A percentile compares a stretch with the other conserved stretches of the same genome.
phyloP scores from a whole-genome alignment of 768 basidiomycete species.

The Pholiota microspora region DNA sequence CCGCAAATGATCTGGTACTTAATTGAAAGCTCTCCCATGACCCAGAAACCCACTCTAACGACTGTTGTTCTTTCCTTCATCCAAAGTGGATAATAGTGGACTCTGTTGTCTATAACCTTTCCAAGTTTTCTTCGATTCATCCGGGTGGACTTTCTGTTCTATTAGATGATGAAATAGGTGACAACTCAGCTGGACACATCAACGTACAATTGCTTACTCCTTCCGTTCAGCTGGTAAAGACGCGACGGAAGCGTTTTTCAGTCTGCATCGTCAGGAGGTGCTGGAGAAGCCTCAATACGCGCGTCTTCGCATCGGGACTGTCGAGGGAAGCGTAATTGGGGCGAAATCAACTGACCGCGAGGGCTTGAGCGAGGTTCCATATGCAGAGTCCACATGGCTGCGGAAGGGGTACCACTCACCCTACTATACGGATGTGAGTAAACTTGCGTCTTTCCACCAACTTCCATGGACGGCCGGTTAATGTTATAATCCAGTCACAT shows the following conservation, averaged over 20 bases:
- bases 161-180: slow-evolving; percentile 70
- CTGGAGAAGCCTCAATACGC: slow-evolving; percentile 72
- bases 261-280: slow-evolving; percentile 85
- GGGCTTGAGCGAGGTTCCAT: slow-evolving; percentile 74
- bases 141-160: slow-evolving; percentile 81
- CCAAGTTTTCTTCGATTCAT: slow-evolving; percentile 77
- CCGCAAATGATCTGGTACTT: slow-evolving; percentile 7
- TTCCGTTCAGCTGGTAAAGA: slow-evolving; percentile 70
- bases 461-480: slow-evolving; percentile 32
- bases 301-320: slow-evolving; percentile 68
- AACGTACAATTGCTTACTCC: background rate
- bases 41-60: background rate
- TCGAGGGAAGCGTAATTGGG: slow-evolving; percentile 57
- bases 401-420: slow-evolving; percentile 66
- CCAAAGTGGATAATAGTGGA: slow-evolving; percentile 76
- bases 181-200: background rate
- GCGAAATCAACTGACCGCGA: slow-evolving; percentile 46
- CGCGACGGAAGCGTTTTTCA: slow-evolving; percentile 84
- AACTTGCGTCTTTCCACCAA: background rate
- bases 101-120: slow-evolving; percentile 73
- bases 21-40: background rate
- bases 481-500: slow-evolving; percentile 41
- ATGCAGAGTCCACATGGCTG: slow-evolving; percentile 88
- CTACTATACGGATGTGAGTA: slow-evolving; percentile 69
- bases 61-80: background rate